These are phyloP conservation scores for Chionographis japonica DNA, from an alignment of 106 monocot species.

Conservation along the genomic window DNA sequence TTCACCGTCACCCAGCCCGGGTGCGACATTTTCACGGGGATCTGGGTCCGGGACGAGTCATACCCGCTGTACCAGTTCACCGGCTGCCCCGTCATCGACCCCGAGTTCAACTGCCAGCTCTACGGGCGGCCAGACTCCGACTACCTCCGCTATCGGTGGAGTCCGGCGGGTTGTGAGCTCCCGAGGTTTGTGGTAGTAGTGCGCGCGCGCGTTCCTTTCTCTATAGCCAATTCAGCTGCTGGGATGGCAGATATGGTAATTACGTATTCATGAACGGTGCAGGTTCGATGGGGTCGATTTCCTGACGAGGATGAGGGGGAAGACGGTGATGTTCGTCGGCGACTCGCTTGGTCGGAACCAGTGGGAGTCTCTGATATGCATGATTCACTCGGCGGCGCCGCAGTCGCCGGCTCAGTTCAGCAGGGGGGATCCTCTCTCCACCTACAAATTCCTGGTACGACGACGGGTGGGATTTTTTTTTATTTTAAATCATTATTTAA, in stretches of 20 bases:
- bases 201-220: no score
- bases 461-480: no score
- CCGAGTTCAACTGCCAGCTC: conserved; percentile 73
- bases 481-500: no score
- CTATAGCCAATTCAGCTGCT: not conserved
- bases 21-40: conserved; percentile 52
- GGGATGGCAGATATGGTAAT: not conserved
- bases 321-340: conserved; percentile 73
- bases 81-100: conserved; percentile 53
- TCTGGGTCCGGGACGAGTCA: conserved; percentile 54
- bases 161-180: conserved; percentile 53
- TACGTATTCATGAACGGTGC: not conserved
- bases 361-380: conserved; percentile 74
- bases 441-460: conserved; percentile 56
- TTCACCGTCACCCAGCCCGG: conserved; percentile 9
- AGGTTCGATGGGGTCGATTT: conserved; percentile 61
- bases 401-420: conserved; percentile 35
- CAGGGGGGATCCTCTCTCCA: conserved; percentile 57
- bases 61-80: conserved; percentile 43
- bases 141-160: conserved; percentile 59
- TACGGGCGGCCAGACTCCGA: conserved; percentile 62
- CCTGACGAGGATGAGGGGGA: conserved; percentile 57
- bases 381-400: conserved; percentile 45
- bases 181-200: conserved; percentile 24
- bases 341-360: conserved; percentile 80